Evolutionary conservation across 2,329 filamentous ascomycete genomes (phyloP).

Genomic region (Colletotrichum sp.): DNA sequence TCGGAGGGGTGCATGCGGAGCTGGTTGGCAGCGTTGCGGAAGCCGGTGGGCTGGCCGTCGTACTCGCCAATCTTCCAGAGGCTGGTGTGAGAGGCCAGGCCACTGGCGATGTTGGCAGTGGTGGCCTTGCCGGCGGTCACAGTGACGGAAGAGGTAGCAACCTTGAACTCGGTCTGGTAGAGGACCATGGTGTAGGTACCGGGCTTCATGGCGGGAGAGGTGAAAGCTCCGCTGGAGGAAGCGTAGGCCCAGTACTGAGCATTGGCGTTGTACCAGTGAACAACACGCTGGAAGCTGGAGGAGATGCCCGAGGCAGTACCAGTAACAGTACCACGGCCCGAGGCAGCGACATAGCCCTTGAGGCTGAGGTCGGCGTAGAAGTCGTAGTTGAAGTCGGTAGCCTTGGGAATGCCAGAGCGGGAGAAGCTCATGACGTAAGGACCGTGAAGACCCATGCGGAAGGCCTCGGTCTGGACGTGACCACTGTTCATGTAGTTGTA

Average conservation of each 20-base stretch:
- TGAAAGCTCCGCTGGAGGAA: constrained; percentile 60
- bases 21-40: constrained; percentile 71
- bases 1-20: constrained; percentile 73
- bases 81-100: constrained; percentile 49
- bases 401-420: constrained; percentile 58
- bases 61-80: constrained; percentile 70
- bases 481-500: constrained; percentile 75
- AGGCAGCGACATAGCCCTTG: constrained; percentile 61
- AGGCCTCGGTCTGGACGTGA: constrained; percentile 67
- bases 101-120: constrained; percentile 55
- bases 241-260: constrained; percentile 72
- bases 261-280: constrained; percentile 69
- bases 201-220: constrained; percentile 69
- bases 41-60: constrained; percentile 68
- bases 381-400: constrained; percentile 53
- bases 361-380: constrained; percentile 66
- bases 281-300: constrained; percentile 57
- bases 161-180: constrained; percentile 63
- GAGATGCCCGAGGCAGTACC: constrained; percentile 65
- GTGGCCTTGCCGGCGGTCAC: constrained; percentile 55
- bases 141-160: constrained; percentile 52
- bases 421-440: constrained; percentile 69
- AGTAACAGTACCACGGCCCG: constrained; percentile 61
- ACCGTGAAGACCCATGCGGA: constrained; percentile 67
- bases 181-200: constrained; percentile 73